phyloP scores from a whole-genome alignment of 2,329 filamentous ascomycete species.

The Amauroascus verrucosus region DNA sequence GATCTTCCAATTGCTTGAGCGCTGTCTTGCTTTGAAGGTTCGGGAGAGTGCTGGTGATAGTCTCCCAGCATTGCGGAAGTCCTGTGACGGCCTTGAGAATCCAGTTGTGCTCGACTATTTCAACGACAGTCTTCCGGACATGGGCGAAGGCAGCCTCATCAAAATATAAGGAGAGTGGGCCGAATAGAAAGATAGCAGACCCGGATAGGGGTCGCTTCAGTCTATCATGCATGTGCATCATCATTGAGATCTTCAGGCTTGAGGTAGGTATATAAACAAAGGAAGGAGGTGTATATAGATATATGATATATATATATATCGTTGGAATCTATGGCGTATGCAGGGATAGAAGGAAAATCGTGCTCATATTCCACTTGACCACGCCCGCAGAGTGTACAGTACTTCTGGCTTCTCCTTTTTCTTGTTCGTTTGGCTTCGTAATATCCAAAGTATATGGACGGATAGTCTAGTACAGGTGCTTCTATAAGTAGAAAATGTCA shows the following conservation, averaged over 20 bases:
- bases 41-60: constrained; percentile 14
- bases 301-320: neutral
- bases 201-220: neutral
- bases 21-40: constrained; percentile 13
- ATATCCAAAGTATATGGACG: neutral
- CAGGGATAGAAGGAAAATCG: neutral
- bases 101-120: constrained; percentile 13
- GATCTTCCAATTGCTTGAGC: constrained; percentile 11
- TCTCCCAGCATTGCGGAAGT: constrained; percentile 16
- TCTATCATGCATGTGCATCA: neutral
- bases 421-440: neutral
- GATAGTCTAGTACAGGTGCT: neutral
- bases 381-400: neutral
- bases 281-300: too few species aligned
- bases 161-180: constrained; percentile 7
- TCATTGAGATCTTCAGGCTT: neutral
- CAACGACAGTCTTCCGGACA: neutral
- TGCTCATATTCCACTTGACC: neutral
- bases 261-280: neutral
- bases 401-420: neutral
- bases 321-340: neutral
- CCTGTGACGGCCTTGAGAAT: constrained; percentile 16
- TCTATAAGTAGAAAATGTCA: neutral
- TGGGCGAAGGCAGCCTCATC: constrained; percentile 1
- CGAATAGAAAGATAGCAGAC: constrained; percentile 4